These are phyloP conservation scores for Westerdykella ornata DNA, from an alignment of 2,329 filamentous ascomycete genomes.

Conservation along the genomic window DNA sequence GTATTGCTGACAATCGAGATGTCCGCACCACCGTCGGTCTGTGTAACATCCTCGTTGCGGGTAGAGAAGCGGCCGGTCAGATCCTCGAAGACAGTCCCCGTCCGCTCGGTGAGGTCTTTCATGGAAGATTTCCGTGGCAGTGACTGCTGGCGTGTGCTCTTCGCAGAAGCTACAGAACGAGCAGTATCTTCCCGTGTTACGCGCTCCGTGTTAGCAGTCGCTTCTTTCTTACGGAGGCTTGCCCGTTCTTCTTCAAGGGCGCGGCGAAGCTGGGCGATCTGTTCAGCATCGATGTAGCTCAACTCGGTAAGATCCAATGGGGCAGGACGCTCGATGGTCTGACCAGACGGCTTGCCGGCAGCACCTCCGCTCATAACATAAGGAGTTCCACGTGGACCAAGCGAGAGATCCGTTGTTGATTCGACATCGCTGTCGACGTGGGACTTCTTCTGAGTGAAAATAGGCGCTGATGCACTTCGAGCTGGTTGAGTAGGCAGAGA, in stretches of 20 bases:
- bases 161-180: constrained; percentile 33
- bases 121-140: constrained; percentile 51
- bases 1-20: constrained; percentile 45
- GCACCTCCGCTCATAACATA: constrained; percentile 22
- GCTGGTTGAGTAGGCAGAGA: constrained; percentile 13
- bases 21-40: constrained; percentile 25
- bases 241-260: constrained; percentile 50
- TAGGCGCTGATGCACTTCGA: constrained; percentile 31
- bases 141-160: constrained; percentile 36
- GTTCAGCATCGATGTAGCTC: constrained; percentile 48
- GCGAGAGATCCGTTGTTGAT: constrained; percentile 38
- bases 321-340: constrained; percentile 22
- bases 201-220: constrained; percentile 36
- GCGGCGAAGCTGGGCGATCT: constrained; percentile 50
- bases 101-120: constrained; percentile 43
- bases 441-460: constrained; percentile 14
- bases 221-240: constrained; percentile 37
- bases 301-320: constrained; percentile 45
- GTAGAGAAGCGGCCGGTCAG: constrained; percentile 30
- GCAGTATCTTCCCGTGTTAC: constrained; percentile 34
- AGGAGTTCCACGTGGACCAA: constrained; percentile 26
- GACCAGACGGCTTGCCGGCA: constrained; percentile 11
- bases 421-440: constrained; percentile 30
- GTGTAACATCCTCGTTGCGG: constrained; percentile 22
- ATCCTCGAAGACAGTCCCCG: constrained; percentile 28